A percentile compares a stretch with the other conserved stretches of the same genome.
phyloP scores from a whole-genome alignment of 164 flowering plant genomes.

The Macadamia integrifolia region DNA sequence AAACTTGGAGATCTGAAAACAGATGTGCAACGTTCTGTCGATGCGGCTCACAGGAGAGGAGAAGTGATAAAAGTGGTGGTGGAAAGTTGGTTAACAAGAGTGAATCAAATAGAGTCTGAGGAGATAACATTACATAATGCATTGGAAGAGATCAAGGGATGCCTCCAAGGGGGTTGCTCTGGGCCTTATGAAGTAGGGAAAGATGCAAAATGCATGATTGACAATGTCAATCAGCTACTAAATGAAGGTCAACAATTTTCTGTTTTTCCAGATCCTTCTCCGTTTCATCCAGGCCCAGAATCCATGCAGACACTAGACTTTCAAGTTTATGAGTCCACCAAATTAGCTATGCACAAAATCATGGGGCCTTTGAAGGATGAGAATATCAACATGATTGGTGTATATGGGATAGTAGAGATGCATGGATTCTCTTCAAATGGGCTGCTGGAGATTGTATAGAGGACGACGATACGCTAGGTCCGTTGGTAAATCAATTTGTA shows the following conservation, averaged over 20 bases:
- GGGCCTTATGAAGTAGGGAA: not conserved
- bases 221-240: not conserved
- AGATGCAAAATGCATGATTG: not conserved
- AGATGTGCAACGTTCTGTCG: too few species aligned
- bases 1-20: too few species aligned
- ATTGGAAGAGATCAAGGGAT: not conserved
- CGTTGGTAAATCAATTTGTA: constrained; percentile 6
- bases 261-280: not conserved
- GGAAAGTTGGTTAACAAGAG: too few species aligned
- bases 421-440: constrained; percentile 17
- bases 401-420: constrained; percentile 25
- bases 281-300: not conserved
- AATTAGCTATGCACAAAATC: not conserved
- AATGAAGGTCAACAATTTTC: not conserved
- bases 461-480: not conserved
- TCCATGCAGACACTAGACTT: not conserved
- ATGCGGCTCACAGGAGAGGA: too few species aligned
- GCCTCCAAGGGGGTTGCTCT: not conserved
- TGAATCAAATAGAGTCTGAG: too few species aligned
- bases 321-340: constrained; percentile 11
- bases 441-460: constrained; percentile 8
- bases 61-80: too few species aligned
- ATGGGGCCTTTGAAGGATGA: constrained; percentile 14
- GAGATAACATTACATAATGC: too few species aligned
- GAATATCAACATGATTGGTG: constrained; percentile 5